These are phyloP conservation scores for Ogataea zsoltii DNA, from an alignment of 805 yeast species.

Conservation along the genomic window DNA sequence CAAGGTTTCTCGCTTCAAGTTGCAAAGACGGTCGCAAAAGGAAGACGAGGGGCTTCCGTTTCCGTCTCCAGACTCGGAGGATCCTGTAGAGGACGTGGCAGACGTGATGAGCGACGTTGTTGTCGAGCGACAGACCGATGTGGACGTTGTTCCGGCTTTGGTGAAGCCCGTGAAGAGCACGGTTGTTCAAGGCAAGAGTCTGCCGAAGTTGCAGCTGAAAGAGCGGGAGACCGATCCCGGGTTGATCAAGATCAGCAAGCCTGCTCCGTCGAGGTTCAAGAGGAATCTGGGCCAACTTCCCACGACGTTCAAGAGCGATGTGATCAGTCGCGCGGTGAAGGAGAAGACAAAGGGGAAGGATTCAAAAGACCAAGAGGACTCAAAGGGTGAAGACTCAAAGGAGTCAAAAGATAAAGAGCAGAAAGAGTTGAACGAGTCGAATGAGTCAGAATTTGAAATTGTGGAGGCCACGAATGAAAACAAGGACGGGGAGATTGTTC, in stretches of 20 bases:
- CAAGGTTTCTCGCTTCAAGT: conserved; percentile 21
- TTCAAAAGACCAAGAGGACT: too few relatives aligned
- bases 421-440: neutral
- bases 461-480: neutral
- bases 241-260: conserved; percentile 14
- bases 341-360: neutral
- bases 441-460: neutral
- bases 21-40: conserved; percentile 25
- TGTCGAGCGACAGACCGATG: conserved; percentile 12
- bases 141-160: neutral
- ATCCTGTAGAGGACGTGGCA: conserved; percentile 1
- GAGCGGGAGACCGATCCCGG: conserved; percentile 4
- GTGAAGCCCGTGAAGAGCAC: neutral
- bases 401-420: neutral
- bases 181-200: neutral
- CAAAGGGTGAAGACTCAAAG: neutral
- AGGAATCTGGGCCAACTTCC: conserved; percentile 21
- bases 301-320: conserved; percentile 21
- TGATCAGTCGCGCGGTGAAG: conserved; percentile 4
- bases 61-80: conserved; percentile 15
- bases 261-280: conserved; percentile 6
- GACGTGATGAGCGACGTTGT: conserved; percentile 22
- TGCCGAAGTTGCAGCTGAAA: conserved; percentile 13
- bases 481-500: conserved; percentile 8
- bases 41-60: conserved; percentile 8